Conservation (phyloP, 2,329 filamentous ascomycete genomes). For the Pestalotiopsis sp. region DNA sequence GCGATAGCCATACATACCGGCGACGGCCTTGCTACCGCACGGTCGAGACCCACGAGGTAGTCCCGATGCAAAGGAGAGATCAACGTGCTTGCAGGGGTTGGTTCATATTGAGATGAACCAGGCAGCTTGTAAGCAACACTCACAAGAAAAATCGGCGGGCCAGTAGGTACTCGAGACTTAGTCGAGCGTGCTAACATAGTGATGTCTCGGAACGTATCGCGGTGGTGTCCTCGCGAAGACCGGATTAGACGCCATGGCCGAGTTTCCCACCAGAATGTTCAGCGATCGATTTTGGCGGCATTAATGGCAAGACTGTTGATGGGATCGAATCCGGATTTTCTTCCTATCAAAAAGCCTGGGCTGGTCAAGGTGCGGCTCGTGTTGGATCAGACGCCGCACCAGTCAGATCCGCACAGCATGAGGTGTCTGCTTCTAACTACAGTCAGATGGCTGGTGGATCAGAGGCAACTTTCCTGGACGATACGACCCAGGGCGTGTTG, state of each 20-base stretch:
- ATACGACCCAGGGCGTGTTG: neutral
- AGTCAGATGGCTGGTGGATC: conserved; percentile 1
- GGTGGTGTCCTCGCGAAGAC: neutral
- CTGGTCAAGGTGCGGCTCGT: conserved; percentile 1
- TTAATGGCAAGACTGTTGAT: neutral
- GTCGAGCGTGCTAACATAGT: neutral
- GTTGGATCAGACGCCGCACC: neutral
- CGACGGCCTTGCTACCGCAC: neutral
- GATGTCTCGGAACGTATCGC: neutral
- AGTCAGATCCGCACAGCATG: neutral
- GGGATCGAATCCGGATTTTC: neutral
- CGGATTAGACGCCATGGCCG: neutral
- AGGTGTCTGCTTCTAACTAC: neutral
- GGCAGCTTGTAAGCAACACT: neutral
- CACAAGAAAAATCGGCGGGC: neutral
- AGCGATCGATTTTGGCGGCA: neutral
- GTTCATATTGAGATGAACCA: neutral
- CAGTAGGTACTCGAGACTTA: neutral
- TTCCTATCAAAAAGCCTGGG: neutral
- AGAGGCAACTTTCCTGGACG: neutral
- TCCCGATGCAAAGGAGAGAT: neutral
- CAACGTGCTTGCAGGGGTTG: conserved; percentile 3
- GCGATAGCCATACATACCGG: neutral
- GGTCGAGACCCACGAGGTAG: neutral
- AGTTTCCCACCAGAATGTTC: neutral